Percentiles rank a stretch among this genome's conserved stretches.
These are phyloP conservation scores for Cryphonectria parasitica DNA, from an alignment of 2,329 filamentous ascomycete genomes.

Conservation along the genomic window DNA sequence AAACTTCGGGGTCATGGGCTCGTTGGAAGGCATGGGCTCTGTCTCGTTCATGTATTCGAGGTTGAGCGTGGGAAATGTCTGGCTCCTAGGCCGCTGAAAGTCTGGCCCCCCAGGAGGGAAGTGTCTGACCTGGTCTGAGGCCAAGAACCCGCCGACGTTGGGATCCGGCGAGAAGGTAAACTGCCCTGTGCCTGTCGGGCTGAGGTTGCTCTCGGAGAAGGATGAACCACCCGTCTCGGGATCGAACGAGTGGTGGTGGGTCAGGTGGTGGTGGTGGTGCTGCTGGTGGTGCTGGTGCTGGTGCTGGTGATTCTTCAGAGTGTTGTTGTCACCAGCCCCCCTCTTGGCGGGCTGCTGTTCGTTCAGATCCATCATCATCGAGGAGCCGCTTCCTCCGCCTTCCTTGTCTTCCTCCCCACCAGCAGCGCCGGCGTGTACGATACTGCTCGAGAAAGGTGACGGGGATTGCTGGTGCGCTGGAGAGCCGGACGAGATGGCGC, in stretches of 20 bases:
- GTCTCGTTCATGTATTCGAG: slow-evolving; percentile 59
- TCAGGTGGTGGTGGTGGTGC: not conserved
- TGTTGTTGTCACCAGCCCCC: slow-evolving; percentile 47
- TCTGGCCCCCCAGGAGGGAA: slow-evolving; percentile 45
- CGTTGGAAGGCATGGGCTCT: slow-evolving; percentile 37
- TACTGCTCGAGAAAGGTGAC: slow-evolving; percentile 63
- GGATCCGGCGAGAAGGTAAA: slow-evolving; percentile 78
- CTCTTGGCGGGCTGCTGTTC: slow-evolving; percentile 37
- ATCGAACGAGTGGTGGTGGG: slow-evolving; percentile 59
- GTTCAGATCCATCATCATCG: slow-evolving; percentile 55
- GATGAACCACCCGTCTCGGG: slow-evolving; percentile 66
- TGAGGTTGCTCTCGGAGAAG: slow-evolving; percentile 73
- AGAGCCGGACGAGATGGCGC: slow-evolving; percentile 73
- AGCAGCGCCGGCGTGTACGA: slow-evolving; percentile 37
- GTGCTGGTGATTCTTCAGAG: slow-evolving; percentile 47
- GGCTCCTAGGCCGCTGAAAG: slow-evolving; percentile 79
- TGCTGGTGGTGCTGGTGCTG: slow-evolving; percentile 50
- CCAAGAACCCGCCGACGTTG: slow-evolving; percentile 66
- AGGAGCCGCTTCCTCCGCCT: slow-evolving; percentile 10
- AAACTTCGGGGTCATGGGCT: slow-evolving; percentile 56
- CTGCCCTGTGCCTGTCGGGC: slow-evolving; percentile 72
- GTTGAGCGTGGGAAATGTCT: slow-evolving; percentile 79
- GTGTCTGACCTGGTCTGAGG: slow-evolving; percentile 40
- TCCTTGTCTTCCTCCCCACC: slow-evolving; percentile 73
- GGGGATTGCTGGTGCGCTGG: slow-evolving; percentile 67